Conservation (phyloP, 768 basidiomycete genomes). For the Leucocoprinus sp. region DNA sequence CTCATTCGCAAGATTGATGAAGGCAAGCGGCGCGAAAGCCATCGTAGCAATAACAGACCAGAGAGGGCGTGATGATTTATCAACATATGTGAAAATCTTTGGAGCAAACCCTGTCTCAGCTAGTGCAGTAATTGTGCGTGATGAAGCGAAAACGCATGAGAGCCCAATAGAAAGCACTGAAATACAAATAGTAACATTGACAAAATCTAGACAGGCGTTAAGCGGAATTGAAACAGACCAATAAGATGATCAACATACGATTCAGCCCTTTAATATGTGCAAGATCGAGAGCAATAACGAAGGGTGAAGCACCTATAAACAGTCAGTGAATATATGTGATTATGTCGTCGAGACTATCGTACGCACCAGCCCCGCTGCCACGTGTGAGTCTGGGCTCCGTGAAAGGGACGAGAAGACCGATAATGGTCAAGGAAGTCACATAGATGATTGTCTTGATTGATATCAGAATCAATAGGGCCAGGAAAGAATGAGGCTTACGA, state of each 20-base stretch:
- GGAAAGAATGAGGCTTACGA: neutral
- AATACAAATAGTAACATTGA: constrained; percentile 37
- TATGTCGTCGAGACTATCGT: neutral
- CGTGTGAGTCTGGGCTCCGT: constrained; percentile 28
- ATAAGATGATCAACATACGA: constrained; percentile 20
- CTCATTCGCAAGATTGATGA: constrained; percentile 28
- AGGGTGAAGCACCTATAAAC: constrained; percentile 30
- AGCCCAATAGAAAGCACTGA: constrained; percentile 39
- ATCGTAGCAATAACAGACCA: constrained; percentile 31
- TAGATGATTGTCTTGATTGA: constrained; percentile 33
- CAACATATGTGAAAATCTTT: constrained; percentile 35
- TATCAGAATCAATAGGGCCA: neutral
- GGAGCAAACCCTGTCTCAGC: constrained; percentile 41
- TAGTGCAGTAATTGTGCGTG: constrained; percentile 36
- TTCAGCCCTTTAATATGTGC: constrained; percentile 33
- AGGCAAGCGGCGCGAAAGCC: constrained; percentile 31
- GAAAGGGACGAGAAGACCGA: constrained; percentile 32
- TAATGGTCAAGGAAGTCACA: constrained; percentile 34
- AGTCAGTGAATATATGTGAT: neutral
- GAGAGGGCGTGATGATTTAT: constrained; percentile 40
- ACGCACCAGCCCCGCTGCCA: constrained; percentile 25
- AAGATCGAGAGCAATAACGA: constrained; percentile 34
- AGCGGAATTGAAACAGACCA: neutral
- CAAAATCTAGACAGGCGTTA: constrained; percentile 21
- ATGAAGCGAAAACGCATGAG: constrained; percentile 38